Conservation (phyloP, 1,284 basidiomycete species). For the Xanthoconium separans region DNA sequence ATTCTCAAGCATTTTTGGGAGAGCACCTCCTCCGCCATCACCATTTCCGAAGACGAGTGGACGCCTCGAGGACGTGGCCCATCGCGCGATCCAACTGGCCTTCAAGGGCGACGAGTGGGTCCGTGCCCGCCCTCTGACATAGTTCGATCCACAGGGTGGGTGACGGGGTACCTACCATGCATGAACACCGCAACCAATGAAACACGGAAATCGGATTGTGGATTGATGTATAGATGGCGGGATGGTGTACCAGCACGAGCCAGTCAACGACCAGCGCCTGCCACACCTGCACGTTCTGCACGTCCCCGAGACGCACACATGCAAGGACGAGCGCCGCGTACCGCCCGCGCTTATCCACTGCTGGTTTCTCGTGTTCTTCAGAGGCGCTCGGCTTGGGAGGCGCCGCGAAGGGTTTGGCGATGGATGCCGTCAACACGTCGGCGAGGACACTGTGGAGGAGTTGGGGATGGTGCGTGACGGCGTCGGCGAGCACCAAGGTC, state of each 20-base stretch:
- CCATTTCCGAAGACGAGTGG: constrained; percentile 93
- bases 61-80: constrained; percentile 45
- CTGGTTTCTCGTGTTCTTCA: constrained; percentile 35
- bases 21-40: constrained; percentile 86
- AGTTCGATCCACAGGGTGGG: constrained; percentile 83
- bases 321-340: constrained; percentile 53
- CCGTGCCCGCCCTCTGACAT: constrained; percentile 64
- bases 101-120: constrained; percentile 65
- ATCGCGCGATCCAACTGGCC: constrained; percentile 52
- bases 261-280: constrained; percentile 54
- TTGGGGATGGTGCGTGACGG: constrained; percentile 38
- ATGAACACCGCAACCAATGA: neutral
- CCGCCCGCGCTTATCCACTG: constrained; percentile 46
- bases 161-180: constrained; percentile 45
- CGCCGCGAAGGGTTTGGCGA: constrained; percentile 27
- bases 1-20: constrained; percentile 85
- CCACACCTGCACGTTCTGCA: constrained; percentile 34
- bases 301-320: constrained; percentile 40
- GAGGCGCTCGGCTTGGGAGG: constrained; percentile 18
- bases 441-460: constrained; percentile 53
- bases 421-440: constrained; percentile 51
- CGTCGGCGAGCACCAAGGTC: constrained; percentile 42
- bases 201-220: neutral
- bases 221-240: constrained; percentile 52
- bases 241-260: constrained; percentile 76